Base-by-base conservation (phyloP, 306 rosid species). In the Delonix regia region DNA sequence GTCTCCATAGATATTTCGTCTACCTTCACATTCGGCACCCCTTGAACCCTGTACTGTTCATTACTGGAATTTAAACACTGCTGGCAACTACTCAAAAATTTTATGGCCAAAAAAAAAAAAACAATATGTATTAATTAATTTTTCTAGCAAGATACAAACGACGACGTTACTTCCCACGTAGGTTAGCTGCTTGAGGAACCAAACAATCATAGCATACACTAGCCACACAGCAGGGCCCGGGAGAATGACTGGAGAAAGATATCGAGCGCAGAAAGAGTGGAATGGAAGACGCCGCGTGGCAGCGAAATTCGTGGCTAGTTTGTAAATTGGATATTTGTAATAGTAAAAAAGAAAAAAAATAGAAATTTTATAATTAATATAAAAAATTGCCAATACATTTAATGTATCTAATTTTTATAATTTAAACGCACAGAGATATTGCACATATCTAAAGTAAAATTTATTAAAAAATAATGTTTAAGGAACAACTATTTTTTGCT, bases 231-330 rank as follows among this genome's bases (percentile, higher is more conserved):
- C 64, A 13, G 0, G n/a, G n/a, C n/a, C n/a, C n/a, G n/a, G n/a
- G 64, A 60, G 15, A 60, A 22, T 19, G 16, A 38, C 70, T 0
- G 1, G 27, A 5, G 51, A 21, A 38, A 24, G 9, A 51, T 49
- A 71, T 71, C 48, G n/a, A 18, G 15, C 48, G 63, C 30, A 14
- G n/a, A 19, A 30, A n/a, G 64, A 42, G 71, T 55, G 85, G 56
- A 77, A 0, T 18, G 18, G 70, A 70, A 39, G 16, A 62, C 18
- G 78, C 81, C 84, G 75, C 87, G 81, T 79, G 77, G 41, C 25
- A 11, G 6, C 7, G 38, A 22, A 2, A 0, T 25, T 28, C 78
- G 56, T 60, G 73, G 80, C 24, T 25, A n/a, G 55, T 34, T 18
- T 18, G 41, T 18, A 4, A 63, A 14, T 60, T 60, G 45, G 5